These are phyloP conservation scores for Cordyceps militaris DNA, from an alignment of 2,329 filamentous ascomycete genomes.

Conservation along the genomic window DNA sequence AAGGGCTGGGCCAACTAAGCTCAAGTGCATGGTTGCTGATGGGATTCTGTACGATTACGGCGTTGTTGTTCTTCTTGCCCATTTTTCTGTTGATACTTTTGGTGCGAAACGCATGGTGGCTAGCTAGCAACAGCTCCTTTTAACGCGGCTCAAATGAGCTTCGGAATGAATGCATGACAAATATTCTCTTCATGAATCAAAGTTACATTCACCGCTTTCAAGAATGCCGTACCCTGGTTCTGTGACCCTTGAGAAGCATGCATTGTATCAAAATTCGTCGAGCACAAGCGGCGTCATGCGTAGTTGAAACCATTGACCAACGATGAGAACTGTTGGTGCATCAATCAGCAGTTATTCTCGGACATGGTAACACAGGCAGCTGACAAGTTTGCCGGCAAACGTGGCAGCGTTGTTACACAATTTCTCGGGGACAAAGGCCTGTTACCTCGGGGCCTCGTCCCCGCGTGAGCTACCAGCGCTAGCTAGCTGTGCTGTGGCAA, in stretches of 20 bases:
- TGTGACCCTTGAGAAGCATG: too few relatives aligned
- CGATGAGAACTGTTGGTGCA: not conserved
- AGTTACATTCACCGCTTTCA: not conserved
- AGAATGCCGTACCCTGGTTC: too few relatives aligned
- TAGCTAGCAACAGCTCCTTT: conserved; percentile 1
- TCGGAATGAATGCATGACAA: conserved; percentile 4
- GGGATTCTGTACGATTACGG: conserved; percentile 3
- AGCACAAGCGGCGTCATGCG: too few relatives aligned
- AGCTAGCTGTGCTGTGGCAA: not conserved
- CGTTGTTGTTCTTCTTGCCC: not conserved
- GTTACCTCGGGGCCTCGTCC: not conserved
- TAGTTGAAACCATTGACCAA: too few relatives aligned
- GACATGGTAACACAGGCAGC: not conserved
- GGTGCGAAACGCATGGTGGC: not conserved
- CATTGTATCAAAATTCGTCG: too few relatives aligned
- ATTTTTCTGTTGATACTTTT: not conserved
- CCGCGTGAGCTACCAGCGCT: not conserved
- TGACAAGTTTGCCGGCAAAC: not conserved
- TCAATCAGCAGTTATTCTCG: not conserved
- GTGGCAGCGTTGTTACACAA: not conserved
- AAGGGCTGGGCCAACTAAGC: conserved; percentile 55
- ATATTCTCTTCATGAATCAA: conserved; percentile 1
- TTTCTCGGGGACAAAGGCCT: not conserved
- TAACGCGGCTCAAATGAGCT: not conserved
- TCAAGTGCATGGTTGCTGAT: not conserved